A percentile compares a stretch with the other conserved stretches of the same genome.
phyloP scores from a whole-genome alignment of 805 yeast genomes.

The Saccharomyces kudriavzevii region DNA sequence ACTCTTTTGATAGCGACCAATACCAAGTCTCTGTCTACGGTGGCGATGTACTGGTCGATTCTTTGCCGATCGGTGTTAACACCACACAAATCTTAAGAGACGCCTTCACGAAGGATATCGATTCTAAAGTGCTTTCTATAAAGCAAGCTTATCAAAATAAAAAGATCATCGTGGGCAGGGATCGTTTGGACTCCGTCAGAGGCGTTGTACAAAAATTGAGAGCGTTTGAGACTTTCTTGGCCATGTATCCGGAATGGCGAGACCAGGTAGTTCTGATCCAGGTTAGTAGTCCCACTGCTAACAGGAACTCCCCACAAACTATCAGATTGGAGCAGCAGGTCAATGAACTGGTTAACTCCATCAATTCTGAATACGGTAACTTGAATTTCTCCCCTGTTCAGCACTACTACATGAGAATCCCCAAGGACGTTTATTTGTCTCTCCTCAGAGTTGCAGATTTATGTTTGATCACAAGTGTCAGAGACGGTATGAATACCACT shows the following conservation, averaged over 20 bases:
- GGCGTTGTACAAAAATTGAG: constrained; percentile 90
- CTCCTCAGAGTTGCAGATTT: constrained; percentile 82
- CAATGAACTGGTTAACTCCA: constrained; percentile 68
- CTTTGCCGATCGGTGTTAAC: constrained; percentile 87
- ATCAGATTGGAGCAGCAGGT: constrained; percentile 71
- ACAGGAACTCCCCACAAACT: constrained; percentile 33
- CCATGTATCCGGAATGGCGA: constrained; percentile 88
- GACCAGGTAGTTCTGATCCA: constrained; percentile 82
- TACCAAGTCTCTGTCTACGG: constrained; percentile 61
- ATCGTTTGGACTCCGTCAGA: constrained; percentile 80
- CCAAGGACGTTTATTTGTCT: constrained; percentile 82
- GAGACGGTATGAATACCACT: constrained; percentile 97
- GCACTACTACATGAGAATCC: constrained; percentile 85
- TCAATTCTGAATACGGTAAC: constrained; percentile 78
- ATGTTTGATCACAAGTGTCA: constrained; percentile 78
- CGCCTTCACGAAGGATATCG: constrained; percentile 39
- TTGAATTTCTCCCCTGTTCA: constrained; percentile 81
- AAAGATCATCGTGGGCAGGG: constrained; percentile 88
- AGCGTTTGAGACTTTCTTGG: constrained; percentile 82
- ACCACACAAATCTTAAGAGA: constrained; percentile 58
- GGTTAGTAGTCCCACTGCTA: constrained; percentile 63
- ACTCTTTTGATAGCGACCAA: constrained; percentile 25
- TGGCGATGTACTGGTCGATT: constrained; percentile 59
- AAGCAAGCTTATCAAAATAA: constrained; percentile 53
- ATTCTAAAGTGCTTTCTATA: constrained; percentile 57